These are phyloP conservation scores for Gynandropsis gynandra DNA, from an alignment of 345 rosid genomes.

Conservation along the genomic window DNA sequence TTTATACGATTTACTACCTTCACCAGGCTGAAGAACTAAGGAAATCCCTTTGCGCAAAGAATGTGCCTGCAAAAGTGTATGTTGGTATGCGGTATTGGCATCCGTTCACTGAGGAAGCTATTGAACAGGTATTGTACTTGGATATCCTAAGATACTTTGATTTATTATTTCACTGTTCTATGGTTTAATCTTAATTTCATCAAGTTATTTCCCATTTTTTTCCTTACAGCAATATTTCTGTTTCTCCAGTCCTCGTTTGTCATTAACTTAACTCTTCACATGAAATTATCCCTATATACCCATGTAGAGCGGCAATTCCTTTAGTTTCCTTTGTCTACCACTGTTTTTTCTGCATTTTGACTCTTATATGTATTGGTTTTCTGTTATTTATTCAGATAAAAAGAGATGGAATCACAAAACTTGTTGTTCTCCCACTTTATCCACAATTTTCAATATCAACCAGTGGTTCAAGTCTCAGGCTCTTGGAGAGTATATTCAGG, in stretches of 20 bases:
- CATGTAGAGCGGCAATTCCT: background rate
- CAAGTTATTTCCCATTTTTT: too few relatives aligned
- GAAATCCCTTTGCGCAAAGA: slow-evolving; percentile 73
- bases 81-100: slow-evolving; percentile 99
- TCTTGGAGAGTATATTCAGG: slow-evolving; percentile 91
- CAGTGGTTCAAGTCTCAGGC: slow-evolving; percentile 97
- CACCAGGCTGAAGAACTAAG: slow-evolving; percentile 83
- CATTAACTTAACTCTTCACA: too few relatives aligned
- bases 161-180: background rate
- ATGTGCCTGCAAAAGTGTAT: slow-evolving; percentile 85
- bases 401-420: slow-evolving; percentile 80
- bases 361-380: slow-evolving; percentile 5
- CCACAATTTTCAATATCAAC: slow-evolving; percentile 99
- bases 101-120: slow-evolving; percentile 98
- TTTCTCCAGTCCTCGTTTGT: too few relatives aligned
- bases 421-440: slow-evolving; percentile 96
- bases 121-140: slow-evolving; percentile 60
- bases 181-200: too few relatives aligned
- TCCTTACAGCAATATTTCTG: too few relatives aligned
- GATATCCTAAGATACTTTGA: background rate
- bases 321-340: background rate
- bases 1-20: slow-evolving; percentile 12
- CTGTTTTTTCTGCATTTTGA: slow-evolving; percentile 3
- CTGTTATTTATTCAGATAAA: slow-evolving; percentile 49
- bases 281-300: too few relatives aligned